Evolutionary conservation across 1,139 yeast genomes (phyloP).

Genomic region (Suhomyces chickasaworum): DNA sequence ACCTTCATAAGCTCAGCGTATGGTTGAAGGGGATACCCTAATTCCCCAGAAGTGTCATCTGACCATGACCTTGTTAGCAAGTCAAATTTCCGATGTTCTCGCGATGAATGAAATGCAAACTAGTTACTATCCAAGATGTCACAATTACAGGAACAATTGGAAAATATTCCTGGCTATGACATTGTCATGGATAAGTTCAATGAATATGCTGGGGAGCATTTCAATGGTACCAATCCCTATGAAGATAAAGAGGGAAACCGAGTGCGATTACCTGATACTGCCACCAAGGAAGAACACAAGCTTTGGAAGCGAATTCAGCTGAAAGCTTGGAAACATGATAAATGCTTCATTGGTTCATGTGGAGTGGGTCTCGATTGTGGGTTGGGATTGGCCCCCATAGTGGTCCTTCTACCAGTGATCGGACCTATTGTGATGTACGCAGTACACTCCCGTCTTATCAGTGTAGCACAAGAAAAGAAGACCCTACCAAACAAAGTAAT

Average conservation of each 20-base stretch:
- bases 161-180: constrained; percentile 60
- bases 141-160: constrained; percentile 42
- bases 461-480: constrained; percentile 55
- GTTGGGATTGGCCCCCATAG: constrained; percentile 71
- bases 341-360: constrained; percentile 76
- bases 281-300: constrained; percentile 63
- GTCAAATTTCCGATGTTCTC: background rate
- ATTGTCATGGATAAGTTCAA: constrained; percentile 58
- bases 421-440: constrained; percentile 84
- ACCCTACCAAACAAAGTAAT: constrained; percentile 60
- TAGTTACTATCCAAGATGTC: constrained; percentile 21
- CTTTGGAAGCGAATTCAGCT: constrained; percentile 72
- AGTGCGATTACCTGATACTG: constrained; percentile 56
- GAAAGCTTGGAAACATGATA: constrained; percentile 85
- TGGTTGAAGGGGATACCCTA: too few species aligned
- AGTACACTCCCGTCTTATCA: constrained; percentile 67
- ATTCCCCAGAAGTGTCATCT: background rate
- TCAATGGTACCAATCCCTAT: constrained; percentile 66
- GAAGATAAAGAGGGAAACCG: constrained; percentile 59
- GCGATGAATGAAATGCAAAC: background rate
- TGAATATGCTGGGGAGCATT: constrained; percentile 60
- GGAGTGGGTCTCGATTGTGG: constrained; percentile 72
- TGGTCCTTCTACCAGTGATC: constrained; percentile 69
- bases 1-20: background rate
- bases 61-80: background rate